phyloP scores from a whole-genome alignment of 1,139 yeast species.

The Debaryomycetaceae sp. region DNA sequence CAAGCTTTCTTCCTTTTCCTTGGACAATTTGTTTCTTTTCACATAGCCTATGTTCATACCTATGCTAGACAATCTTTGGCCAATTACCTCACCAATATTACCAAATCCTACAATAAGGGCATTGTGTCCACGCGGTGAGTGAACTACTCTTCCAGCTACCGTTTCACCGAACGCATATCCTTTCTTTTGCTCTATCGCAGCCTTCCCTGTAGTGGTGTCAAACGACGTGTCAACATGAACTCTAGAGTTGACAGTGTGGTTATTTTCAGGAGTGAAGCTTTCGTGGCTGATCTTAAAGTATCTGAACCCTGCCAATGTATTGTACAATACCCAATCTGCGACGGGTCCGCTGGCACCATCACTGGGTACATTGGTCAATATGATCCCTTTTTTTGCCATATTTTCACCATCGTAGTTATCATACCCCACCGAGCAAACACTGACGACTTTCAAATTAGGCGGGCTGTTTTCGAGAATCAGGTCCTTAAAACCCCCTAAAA shows the following conservation, averaged over 20 bases:
- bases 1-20: constrained; percentile 31
- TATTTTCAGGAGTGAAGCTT: constrained; percentile 24
- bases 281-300: constrained; percentile 51
- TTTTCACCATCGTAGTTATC: constrained; percentile 53
- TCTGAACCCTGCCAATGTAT: constrained; percentile 61
- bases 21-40: constrained; percentile 50
- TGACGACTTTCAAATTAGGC: constrained; percentile 47
- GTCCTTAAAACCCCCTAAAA: constrained; percentile 47
- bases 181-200: constrained; percentile 19
- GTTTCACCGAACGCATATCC: constrained; percentile 49
- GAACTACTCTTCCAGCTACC: constrained; percentile 31
- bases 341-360: constrained; percentile 64
- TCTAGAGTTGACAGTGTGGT: constrained; percentile 45
- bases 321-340: constrained; percentile 69
- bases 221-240: constrained; percentile 33
- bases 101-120: constrained; percentile 80
- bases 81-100: constrained; percentile 67
- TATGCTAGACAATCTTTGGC: constrained; percentile 48
- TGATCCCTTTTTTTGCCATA: constrained; percentile 41
- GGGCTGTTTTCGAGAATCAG: constrained; percentile 54
- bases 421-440: constrained; percentile 70
- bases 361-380: constrained; percentile 65
- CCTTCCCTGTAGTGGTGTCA: constrained; percentile 34
- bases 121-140: constrained; percentile 54
- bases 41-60: constrained; percentile 70